Evolutionary conservation across 192 early-diverging fungal genomes (phyloP), one percentile per base, ranked within the genome.

Genomic region (Phlyctochytrium bullatum): DNA sequence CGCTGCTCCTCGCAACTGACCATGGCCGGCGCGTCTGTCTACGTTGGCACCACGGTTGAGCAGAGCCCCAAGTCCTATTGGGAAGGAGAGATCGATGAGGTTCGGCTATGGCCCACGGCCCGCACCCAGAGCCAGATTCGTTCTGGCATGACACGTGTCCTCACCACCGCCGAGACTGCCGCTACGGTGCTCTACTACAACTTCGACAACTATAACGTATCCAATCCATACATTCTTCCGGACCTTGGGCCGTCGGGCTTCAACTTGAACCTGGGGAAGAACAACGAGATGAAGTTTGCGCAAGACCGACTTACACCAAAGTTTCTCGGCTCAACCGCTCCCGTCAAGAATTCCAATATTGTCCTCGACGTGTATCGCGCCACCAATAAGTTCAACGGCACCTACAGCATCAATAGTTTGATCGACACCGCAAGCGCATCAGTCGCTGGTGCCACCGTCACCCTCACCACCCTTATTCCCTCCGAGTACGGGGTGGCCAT

Each of bases 51-150:
- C 12, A 52, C 62, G 20, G 52, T 64, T 6, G 24, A 64, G 32
- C 24, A 31, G 2, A 52, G 36, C 52, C 24, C 36, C 20, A 47
- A 47, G 20, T 14, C 40, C 40, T 47, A 47, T 20, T 64, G 40
- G 40, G 36, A 64, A 64, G 62, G 62, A 35, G 40, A 52, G 36
- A 25, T 53, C 27, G 62, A 64, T 64, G 62, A 64, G 52, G 62
- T 64, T 17, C 20, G 62, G 31, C 40, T 64, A 36, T 64, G 62
- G 62, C 40, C 33, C 30, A 52, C 36, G 0, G 62, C 20, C 17
- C 50, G 62, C 23, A 64, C 62, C 24, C 62, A 54, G 36, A 31
- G 16, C n/a, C 62, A 64, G 23, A 52, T 64, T 3, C 50, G 36
- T n/a, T 17, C 32, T 0, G 10, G 52, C 62, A 64, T 64, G 62